phyloP scores from a whole-genome alignment of 805 yeast genomes.

The Lachancea dasiensis region DNA sequence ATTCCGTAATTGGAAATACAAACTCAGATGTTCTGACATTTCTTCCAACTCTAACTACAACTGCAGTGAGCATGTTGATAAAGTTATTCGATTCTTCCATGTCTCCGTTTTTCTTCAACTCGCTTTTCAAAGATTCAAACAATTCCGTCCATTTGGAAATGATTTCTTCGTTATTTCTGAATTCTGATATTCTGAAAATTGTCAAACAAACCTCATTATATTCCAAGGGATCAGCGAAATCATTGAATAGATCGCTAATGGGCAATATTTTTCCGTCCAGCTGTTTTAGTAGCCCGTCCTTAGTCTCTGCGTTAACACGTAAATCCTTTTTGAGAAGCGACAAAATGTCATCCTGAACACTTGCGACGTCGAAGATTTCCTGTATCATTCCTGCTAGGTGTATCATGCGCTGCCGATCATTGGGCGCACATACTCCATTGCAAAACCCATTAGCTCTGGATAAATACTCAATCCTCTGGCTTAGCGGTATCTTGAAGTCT shows the following conservation, averaged over 20 bases:
- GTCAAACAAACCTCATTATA: slow-evolving; percentile 76
- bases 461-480: slow-evolving; percentile 76
- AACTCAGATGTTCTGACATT: slow-evolving; percentile 62
- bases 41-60: slow-evolving; percentile 48
- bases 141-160: slow-evolving; percentile 72
- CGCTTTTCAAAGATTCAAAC: slow-evolving; percentile 44
- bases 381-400: slow-evolving; percentile 62
- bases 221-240: slow-evolving; percentile 80
- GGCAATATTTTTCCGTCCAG: slow-evolving; percentile 62
- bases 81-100: slow-evolving; percentile 30
- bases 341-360: slow-evolving; percentile 57
- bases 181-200: slow-evolving; percentile 78
- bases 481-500: slow-evolving; percentile 59
- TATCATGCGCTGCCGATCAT: slow-evolving; percentile 68
- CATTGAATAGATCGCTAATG: slow-evolving; percentile 76
- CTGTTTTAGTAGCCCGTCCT: slow-evolving; percentile 43
- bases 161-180: slow-evolving; percentile 78
- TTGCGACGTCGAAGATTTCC: slow-evolving; percentile 81
- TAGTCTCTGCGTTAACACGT: slow-evolving; percentile 41
- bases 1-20: slow-evolving; percentile 71
- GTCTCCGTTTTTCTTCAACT: slow-evolving; percentile 23
- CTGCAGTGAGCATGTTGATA: slow-evolving; percentile 35
- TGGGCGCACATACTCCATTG: slow-evolving; percentile 75
- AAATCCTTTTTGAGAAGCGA: slow-evolving; percentile 45
- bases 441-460: slow-evolving; percentile 93